A percentile compares a stretch with the other conserved stretches of the same genome.
These are phyloP conservation scores for Aspergillus baeticus DNA, from an alignment of 495 filamentous ascomycete species.

Conservation along the genomic window DNA sequence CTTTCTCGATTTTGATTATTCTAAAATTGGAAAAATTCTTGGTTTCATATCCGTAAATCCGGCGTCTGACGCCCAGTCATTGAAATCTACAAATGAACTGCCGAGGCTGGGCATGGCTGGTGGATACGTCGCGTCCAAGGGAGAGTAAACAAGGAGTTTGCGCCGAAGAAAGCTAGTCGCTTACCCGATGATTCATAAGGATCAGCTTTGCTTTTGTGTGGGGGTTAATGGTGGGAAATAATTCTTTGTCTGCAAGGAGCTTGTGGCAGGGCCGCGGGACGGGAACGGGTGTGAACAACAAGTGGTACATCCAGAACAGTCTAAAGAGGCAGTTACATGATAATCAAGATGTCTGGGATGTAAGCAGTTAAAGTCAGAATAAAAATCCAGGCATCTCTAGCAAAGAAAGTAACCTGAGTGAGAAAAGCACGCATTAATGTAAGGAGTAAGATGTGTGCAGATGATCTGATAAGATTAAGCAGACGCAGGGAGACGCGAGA, in stretches of 20 bases:
- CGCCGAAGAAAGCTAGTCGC: background rate
- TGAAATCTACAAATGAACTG: background rate
- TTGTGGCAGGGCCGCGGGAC: background rate
- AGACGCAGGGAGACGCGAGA: background rate
- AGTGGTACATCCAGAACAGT: background rate
- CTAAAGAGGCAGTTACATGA: too few species aligned
- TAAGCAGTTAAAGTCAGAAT: too few species aligned
- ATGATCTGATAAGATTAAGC: conserved; percentile 10
- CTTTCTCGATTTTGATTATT: too few species aligned
- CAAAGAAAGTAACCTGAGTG: too few species aligned
- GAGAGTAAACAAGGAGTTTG: conserved; percentile 1
- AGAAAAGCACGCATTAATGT: background rate
- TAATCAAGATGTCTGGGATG: too few species aligned
- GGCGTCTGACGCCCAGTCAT: background rate
- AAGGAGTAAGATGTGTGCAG: background rate
- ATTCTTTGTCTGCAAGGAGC: conserved; percentile 6
- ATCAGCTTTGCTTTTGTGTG: background rate
- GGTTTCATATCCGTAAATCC: conserved; percentile 3
- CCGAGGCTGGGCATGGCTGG: background rate
- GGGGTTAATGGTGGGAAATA: background rate
- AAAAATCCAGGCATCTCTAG: too few species aligned
- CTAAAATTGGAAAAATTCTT: background rate
- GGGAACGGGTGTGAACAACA: background rate
- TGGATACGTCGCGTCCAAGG: conserved; percentile 1
- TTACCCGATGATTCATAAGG: conserved; percentile 4